phyloP scores from a whole-genome alignment of 2,329 filamentous ascomycete species.

The Alternaria novae-zelandiae region DNA sequence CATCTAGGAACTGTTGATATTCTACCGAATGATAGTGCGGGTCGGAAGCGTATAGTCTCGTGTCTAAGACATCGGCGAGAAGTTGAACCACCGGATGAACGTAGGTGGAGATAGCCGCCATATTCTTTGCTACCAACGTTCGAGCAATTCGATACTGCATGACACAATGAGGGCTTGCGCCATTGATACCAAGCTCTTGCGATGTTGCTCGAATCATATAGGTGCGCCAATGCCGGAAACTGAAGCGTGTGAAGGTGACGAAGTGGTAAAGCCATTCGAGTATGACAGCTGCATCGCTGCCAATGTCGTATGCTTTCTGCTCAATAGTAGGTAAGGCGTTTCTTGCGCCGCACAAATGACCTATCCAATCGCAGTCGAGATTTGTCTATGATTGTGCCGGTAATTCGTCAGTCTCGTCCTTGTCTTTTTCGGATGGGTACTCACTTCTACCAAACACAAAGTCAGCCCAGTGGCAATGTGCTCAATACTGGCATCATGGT shows the following conservation, averaged over 20 bases:
- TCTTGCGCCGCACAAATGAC: not conserved
- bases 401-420: not conserved
- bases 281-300: not conserved
- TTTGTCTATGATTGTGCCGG: not conserved
- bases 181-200: constrained; percentile 2
- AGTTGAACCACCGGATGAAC: not conserved
- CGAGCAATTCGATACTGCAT: not conserved
- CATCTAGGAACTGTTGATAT: not conserved
- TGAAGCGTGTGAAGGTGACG: constrained; percentile 12
- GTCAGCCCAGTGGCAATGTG: not conserved
- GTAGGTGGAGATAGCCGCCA: not conserved
- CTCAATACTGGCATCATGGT: not conserved
- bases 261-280: constrained; percentile 15
- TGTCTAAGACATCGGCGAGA: not conserved
- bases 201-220: constrained; percentile 6
- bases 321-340: not conserved
- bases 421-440: not conserved
- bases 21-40: not conserved
- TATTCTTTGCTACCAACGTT: not conserved
- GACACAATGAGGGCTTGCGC: not conserved
- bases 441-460: not conserved
- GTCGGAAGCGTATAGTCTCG: not conserved
- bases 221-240: constrained; percentile 17
- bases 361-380: not conserved
- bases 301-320: not conserved